Conservation (phyloP, 129 eudicot species). For the Tagetes erecta region DNA sequence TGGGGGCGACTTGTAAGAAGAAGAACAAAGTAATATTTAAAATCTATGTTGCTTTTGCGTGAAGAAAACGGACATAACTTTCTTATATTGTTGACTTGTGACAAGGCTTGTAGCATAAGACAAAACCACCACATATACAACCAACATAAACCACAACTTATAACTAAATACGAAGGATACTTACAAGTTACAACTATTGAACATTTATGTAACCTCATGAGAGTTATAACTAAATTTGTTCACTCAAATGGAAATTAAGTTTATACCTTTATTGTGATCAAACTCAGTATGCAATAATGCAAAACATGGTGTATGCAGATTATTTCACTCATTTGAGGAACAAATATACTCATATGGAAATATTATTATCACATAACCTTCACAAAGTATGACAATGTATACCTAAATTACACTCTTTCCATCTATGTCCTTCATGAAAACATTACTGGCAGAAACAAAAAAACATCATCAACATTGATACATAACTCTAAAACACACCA, state of each 20-base stretch:
- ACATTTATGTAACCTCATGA: not conserved
- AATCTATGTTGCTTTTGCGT: too few species aligned
- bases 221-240: not conserved
- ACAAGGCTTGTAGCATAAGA: not conserved
- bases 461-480: not conserved
- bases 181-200: too few species aligned
- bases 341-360: conserved; percentile 21
- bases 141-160: not conserved
- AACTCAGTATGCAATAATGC: not conserved
- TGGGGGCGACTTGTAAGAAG: not conserved
- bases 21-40: not conserved
- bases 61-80: not conserved
- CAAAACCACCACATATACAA: not conserved
- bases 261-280: not conserved
- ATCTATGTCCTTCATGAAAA: not conserved
- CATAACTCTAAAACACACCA: not conserved
- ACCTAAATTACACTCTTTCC: conserved; percentile 10
- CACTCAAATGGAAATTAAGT: not conserved
- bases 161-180: not conserved
- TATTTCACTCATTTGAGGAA: conserved; percentile 12
- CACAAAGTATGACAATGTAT: not conserved
- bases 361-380: conserved; percentile 14
- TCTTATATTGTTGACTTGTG: conserved; percentile 1
- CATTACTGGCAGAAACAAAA: not conserved
- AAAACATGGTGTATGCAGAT: not conserved